Conservation (phyloP, 768 basidiomycete genomes). For the Tylopilus cervinicoccineus region DNA sequence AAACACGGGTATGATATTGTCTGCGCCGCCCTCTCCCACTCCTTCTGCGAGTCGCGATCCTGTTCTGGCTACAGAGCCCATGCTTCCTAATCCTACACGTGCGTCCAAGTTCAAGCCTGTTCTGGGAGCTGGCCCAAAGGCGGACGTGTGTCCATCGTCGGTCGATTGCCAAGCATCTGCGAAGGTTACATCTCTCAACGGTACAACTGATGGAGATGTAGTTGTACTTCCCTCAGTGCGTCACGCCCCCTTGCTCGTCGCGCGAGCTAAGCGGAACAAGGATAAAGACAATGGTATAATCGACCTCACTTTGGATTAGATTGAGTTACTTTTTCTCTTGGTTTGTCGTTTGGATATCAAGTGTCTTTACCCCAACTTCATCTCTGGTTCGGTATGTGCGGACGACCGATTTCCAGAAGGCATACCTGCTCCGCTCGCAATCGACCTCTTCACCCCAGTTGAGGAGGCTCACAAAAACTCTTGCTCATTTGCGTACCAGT, state of each 20-base stretch:
- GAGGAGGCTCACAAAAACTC: too few species aligned
- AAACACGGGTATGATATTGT: constrained; percentile 25
- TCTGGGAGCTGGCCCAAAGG: neutral
- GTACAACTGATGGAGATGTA: neutral
- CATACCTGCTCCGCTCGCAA: too few species aligned
- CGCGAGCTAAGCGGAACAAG: constrained; percentile 16
- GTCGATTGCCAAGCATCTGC: neutral
- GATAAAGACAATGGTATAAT: constrained; percentile 31
- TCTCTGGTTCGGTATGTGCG: too few species aligned
- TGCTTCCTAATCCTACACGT: constrained; percentile 1
- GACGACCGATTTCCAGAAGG: too few species aligned
- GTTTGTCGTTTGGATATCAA: neutral
- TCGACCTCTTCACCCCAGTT: too few species aligned
- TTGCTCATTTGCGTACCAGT: too few species aligned
- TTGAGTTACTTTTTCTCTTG: neutral
- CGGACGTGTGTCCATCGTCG: neutral
- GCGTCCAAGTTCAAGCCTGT: constrained; percentile 20
- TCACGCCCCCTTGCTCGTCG: constrained; percentile 19
- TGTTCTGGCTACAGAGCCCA: neutral
- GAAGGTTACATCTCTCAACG: neutral
- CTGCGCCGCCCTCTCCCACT: constrained; percentile 19
- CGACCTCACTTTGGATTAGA: constrained; percentile 36
- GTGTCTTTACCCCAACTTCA: too few species aligned
- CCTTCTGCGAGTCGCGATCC: neutral
- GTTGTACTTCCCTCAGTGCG: neutral